phyloP scores from a whole-genome alignment of 2,329 filamentous ascomycete genomes.

The Chaetomiaceae sp. region DNA sequence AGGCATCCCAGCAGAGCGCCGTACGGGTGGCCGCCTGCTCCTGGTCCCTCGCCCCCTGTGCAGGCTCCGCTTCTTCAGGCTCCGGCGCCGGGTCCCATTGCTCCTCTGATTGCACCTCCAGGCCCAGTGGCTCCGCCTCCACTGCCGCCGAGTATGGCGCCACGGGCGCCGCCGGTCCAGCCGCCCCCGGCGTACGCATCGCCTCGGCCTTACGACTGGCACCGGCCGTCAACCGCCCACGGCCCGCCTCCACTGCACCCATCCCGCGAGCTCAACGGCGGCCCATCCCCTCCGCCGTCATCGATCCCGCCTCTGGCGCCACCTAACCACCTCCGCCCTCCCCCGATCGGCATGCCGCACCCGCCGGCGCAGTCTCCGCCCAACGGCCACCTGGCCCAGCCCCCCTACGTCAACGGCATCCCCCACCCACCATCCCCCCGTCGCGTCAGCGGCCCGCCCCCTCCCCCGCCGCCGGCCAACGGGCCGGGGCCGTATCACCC shows the following conservation, averaged over 20 bases:
- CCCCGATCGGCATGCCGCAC: conserved; percentile 25
- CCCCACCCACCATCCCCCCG: conserved; percentile 48
- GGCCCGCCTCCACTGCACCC: conserved; percentile 41
- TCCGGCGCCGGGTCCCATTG: conserved; percentile 17
- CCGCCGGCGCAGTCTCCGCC: conserved; percentile 36
- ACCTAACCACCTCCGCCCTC: conserved; percentile 43
- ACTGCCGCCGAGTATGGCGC: conserved; percentile 28
- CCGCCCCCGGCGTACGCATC: conserved; percentile 38
- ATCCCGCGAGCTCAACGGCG: conserved; percentile 45
- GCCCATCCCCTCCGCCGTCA: conserved; percentile 28
- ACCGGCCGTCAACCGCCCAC: conserved; percentile 47
- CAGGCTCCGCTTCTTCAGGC: conserved; percentile 33
- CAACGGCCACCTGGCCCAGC: conserved; percentile 38
- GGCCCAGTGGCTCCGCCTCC: conserved; percentile 24
- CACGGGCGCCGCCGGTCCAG: conserved; percentile 31
- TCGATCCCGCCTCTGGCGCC: conserved; percentile 27
- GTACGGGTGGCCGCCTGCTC: conserved; percentile 15
- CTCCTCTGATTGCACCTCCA: conserved; percentile 23
- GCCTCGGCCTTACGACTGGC: conserved; percentile 44
- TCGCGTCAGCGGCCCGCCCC: conserved; percentile 39
- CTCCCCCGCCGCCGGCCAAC: conserved; percentile 35
- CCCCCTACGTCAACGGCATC: conserved; percentile 40
- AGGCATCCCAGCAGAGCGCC: conserved; percentile 19
- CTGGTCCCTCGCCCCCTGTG: conserved; percentile 15
- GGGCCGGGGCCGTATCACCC: conserved; percentile 38